phyloP scores from a whole-genome alignment of 1,284 basidiomycete species.

The Xerocomus minutiporus region DNA sequence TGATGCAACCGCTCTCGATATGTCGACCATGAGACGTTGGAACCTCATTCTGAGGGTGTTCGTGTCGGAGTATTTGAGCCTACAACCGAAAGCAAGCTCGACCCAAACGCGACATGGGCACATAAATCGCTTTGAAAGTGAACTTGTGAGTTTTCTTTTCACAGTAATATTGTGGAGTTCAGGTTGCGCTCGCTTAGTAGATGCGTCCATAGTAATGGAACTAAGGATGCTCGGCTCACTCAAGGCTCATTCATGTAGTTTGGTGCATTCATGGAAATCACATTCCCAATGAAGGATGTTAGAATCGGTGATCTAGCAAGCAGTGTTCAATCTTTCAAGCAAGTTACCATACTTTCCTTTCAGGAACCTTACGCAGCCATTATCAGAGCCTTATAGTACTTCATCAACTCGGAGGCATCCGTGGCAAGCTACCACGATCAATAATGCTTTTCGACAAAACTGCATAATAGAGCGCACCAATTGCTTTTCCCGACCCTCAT shows the following conservation, averaged over 20 bases:
- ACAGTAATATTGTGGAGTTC: neutral
- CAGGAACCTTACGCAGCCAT: constrained; percentile 18
- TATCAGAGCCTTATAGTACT: constrained; percentile 42
- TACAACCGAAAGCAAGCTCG: constrained; percentile 43
- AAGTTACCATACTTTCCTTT: neutral
- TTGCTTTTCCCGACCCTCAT: constrained; percentile 41
- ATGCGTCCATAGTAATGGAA: constrained; percentile 1
- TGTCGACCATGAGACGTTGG: constrained; percentile 87
- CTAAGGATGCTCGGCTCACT: neutral
- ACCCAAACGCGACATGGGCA: constrained; percentile 6
- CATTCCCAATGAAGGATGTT: neutral
- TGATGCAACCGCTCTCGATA: constrained; percentile 81
- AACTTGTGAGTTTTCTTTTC: constrained; percentile 25
- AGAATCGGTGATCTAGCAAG: neutral
- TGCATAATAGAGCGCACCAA: constrained; percentile 25
- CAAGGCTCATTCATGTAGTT: constrained; percentile 1
- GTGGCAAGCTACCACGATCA: constrained; percentile 33
- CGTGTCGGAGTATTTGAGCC: constrained; percentile 83
- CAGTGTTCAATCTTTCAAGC: neutral
- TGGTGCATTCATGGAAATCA: constrained; percentile 3
- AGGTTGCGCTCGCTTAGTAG: constrained; percentile 22
- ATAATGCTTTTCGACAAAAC: constrained; percentile 1
- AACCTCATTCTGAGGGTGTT: constrained; percentile 85
- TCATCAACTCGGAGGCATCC: constrained; percentile 42
- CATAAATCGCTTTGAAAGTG: constrained; percentile 18